A percentile compares a stretch with the other conserved stretches of the same genome.
phyloP scores from a whole-genome alignment of 140 eudicot species.

The Erigeron philadelphicus region DNA sequence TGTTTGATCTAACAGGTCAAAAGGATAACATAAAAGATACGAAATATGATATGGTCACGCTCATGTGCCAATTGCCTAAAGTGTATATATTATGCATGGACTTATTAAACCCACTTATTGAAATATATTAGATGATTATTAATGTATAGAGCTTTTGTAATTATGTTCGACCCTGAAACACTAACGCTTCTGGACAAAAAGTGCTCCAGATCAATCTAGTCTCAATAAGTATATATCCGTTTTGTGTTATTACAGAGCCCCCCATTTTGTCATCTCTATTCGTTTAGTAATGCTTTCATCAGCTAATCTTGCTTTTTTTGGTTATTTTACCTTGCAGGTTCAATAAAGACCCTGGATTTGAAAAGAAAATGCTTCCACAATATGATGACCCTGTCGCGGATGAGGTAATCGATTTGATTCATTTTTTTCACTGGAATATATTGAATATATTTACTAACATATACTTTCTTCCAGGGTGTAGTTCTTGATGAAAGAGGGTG shows the following conservation, averaged over 20 bases:
- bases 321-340: constrained; percentile 46
- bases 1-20: no score
- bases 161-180: not conserved
- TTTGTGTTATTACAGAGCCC: no score
- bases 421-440: constrained; percentile 1
- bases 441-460: not conserved
- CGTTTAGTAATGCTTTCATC: constrained; percentile 4
- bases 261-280: not conserved
- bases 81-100: not conserved
- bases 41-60: not conserved
- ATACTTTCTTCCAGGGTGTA: constrained; percentile 55
- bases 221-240: no score
- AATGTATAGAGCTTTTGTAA: not conserved
- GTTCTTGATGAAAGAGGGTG: constrained; percentile 84
- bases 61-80: not conserved
- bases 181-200: no score
- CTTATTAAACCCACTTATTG: not conserved
- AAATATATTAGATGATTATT: not conserved
- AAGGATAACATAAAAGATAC: not conserved
- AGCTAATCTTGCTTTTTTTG: constrained; percentile 17
- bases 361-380: constrained; percentile 85
- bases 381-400: constrained; percentile 84
- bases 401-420: constrained; percentile 48
- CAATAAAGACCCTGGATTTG: constrained; percentile 60
- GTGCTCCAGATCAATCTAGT: no score